These are phyloP conservation scores for Lactarius deliciosus DNA, from an alignment of 768 basidiomycete species.

Conservation along the genomic window DNA sequence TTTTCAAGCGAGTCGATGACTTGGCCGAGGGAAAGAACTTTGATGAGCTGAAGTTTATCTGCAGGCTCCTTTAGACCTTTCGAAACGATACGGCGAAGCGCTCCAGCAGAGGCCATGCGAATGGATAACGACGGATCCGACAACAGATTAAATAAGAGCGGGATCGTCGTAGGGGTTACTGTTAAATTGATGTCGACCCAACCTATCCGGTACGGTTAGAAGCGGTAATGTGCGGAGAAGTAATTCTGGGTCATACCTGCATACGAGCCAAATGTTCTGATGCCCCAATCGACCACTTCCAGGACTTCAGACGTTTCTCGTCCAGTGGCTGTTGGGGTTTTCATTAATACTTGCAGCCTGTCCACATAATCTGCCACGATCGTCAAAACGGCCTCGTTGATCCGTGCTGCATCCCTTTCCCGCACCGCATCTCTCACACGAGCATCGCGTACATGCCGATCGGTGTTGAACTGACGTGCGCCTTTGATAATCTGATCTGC, in stretches of 20 bases:
- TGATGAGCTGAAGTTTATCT: constrained; percentile 87
- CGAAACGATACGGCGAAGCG: constrained; percentile 77
- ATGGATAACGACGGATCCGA: constrained; percentile 76
- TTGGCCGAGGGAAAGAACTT: constrained; percentile 81
- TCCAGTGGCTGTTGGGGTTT: constrained; percentile 45
- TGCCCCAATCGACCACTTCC: constrained; percentile 90
- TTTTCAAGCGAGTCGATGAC: constrained; percentile 80
- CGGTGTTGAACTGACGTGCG: constrained; percentile 68
- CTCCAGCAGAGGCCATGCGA: constrained; percentile 77
- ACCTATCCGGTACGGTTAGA: constrained; percentile 47
- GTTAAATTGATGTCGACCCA: constrained; percentile 99
- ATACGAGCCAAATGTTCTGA: constrained; percentile 89
- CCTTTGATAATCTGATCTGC: constrained; percentile 92
- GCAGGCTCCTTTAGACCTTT: constrained; percentile 91
- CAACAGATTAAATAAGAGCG: constrained; percentile 79
- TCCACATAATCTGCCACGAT: constrained; percentile 72
- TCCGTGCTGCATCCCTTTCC: constrained; percentile 79
- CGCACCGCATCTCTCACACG: constrained; percentile 88
- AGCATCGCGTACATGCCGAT: constrained; percentile 77
- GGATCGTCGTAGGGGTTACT: constrained; percentile 85
- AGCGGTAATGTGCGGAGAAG: not conserved
- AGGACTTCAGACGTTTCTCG: constrained; percentile 56
- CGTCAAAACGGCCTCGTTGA: constrained; percentile 86
- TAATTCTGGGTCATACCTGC: constrained; percentile 64
- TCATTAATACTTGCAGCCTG: constrained; percentile 52